A percentile compares a stretch with the other conserved stretches of the same genome.
Evolutionary conservation across 225 moss, liverwort and hornwort genomes (phyloP).

Genomic region (Lunularia cruciata): DNA sequence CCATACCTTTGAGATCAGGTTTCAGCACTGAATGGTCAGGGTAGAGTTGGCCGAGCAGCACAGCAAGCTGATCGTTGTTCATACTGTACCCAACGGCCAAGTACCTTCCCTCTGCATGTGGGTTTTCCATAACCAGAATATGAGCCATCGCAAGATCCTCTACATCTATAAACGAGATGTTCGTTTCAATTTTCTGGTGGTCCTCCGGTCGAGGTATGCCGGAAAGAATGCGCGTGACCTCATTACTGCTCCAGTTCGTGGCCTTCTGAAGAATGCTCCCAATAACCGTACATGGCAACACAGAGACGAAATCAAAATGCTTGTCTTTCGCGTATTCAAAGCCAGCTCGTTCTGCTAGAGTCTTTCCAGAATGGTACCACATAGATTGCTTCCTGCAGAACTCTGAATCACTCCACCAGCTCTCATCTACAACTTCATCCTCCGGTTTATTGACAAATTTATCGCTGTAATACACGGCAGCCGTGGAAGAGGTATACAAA

Average conservation of each 20-base stretch:
- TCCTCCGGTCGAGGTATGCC: neutral
- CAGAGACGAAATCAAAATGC: neutral
- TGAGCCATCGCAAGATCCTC: constrained; percentile 15
- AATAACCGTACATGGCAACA: neutral
- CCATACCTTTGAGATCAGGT: constrained; percentile 7
- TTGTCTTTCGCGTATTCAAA: constrained; percentile 2
- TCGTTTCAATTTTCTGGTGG: neutral
- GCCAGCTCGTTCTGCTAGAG: neutral
- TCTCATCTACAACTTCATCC: constrained; percentile 13
- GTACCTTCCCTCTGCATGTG: constrained; percentile 7
- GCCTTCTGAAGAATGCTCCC: neutral
- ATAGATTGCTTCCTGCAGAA: constrained; percentile 41
- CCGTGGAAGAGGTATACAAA: neutral
- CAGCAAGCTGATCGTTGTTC: constrained; percentile 6
- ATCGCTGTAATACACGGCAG: neutral
- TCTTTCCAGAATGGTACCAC: constrained; percentile 11
- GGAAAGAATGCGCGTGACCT: neutral
- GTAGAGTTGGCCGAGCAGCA: neutral
- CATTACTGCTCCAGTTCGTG: neutral
- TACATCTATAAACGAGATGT: neutral
- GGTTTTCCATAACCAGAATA: constrained; percentile 8
- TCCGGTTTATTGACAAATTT: neutral
- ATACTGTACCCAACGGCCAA: neutral
- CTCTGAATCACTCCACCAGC: constrained; percentile 43
- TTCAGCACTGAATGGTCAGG: neutral